Percentiles rank a stretch among this genome's conserved stretches.
phyloP scores from a whole-genome alignment of 352 stramenopile genomes.

The Phytophthora cajani region DNA sequence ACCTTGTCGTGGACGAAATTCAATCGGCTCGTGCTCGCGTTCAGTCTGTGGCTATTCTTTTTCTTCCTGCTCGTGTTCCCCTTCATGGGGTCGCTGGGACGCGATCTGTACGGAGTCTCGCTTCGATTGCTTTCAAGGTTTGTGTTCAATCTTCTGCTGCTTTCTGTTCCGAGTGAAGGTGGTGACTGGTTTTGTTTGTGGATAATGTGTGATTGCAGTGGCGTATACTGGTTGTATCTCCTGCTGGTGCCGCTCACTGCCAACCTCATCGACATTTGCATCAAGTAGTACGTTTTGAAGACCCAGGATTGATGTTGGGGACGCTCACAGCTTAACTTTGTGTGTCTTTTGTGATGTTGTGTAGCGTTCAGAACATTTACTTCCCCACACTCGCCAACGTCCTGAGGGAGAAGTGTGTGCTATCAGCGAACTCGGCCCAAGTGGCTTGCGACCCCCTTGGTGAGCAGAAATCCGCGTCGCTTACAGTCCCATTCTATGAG shows the following conservation, averaged over 20 bases:
- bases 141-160: background rate
- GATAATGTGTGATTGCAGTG: background rate
- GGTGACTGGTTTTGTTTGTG: background rate
- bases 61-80: conserved; percentile 72
- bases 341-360: background rate
- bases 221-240: background rate
- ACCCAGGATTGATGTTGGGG: background rate
- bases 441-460: conserved; percentile 43
- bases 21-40: conserved; percentile 61
- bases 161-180: conserved; percentile 17
- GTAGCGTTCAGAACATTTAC: conserved; percentile 65
- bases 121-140: conserved; percentile 62
- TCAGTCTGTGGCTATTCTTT: conserved; percentile 68
- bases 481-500: conserved; percentile 31
- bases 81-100: conserved; percentile 52
- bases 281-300: conserved; percentile 69
- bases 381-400: conserved; percentile 74
- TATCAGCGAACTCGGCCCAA: conserved; percentile 50
- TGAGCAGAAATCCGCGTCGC: conserved; percentile 12
- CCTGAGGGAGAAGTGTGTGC: conserved; percentile 65
- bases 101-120: conserved; percentile 64
- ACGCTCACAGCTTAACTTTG: background rate
- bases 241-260: conserved; percentile 50
- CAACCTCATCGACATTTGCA: conserved; percentile 48
- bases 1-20: conserved; percentile 83